A percentile compares a stretch with the other conserved stretches of the same genome.
Evolutionary conservation across 1,284 basidiomycete genomes (phyloP).

Genomic region (Leccinum fuscescens): DNA sequence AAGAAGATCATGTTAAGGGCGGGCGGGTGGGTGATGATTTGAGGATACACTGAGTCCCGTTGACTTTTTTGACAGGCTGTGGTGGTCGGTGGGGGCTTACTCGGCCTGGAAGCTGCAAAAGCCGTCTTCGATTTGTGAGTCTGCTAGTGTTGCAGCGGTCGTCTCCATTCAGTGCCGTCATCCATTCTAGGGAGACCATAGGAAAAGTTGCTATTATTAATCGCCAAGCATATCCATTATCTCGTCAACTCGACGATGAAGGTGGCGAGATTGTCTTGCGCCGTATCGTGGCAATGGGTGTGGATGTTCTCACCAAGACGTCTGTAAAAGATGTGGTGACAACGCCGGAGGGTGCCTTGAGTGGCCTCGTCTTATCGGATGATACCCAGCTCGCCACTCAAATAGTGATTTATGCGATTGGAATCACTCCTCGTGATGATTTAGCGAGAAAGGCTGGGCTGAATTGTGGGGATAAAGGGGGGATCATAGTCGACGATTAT

Average conservation of each 20-base stretch:
- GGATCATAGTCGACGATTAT: conserved; percentile 59
- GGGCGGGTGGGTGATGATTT: conserved; percentile 22
- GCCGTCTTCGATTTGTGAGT: conserved; percentile 17
- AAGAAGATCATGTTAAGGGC: conserved; percentile 41
- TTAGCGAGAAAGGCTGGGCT: conserved; percentile 56
- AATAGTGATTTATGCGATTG: conserved; percentile 64
- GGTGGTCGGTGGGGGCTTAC: conserved; percentile 14
- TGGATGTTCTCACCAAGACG: conserved; percentile 55
- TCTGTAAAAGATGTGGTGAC: conserved; percentile 46
- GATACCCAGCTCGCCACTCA: conserved; percentile 45
- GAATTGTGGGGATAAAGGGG: conserved; percentile 47
- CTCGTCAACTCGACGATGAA: conserved; percentile 68
- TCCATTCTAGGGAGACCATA: conserved; percentile 29
- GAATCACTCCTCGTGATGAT: conserved; percentile 71
- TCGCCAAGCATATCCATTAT: conserved; percentile 61
- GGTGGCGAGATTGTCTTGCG: conserved; percentile 70
- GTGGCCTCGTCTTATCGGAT: conserved; percentile 49
- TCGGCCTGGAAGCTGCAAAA: conserved; percentile 18
- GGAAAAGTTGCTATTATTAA: conserved; percentile 55
- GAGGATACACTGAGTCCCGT: background rate
- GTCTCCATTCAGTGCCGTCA: background rate
- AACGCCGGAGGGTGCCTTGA: conserved; percentile 39
- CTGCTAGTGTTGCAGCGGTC: background rate
- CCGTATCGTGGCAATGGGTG: conserved; percentile 66
- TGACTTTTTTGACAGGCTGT: conserved; percentile 11